These are phyloP conservation scores for Bipolaris gigantea DNA, from an alignment of 2,329 filamentous ascomycete species.

Conservation along the genomic window DNA sequence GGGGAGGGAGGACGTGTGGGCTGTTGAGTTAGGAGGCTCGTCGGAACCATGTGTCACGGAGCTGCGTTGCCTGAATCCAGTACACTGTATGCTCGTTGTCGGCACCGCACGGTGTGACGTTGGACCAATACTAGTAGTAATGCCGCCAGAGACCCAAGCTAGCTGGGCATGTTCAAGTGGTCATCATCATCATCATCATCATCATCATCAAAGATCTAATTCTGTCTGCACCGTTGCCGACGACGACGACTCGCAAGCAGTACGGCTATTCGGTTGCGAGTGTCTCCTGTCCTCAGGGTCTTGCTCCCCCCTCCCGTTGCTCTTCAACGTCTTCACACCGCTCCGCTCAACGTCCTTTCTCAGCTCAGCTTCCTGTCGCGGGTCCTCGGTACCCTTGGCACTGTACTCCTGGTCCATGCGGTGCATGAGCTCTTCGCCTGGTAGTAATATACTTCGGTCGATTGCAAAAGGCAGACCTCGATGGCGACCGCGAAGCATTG, in stretches of 20 bases:
- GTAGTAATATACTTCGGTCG: slow-evolving; percentile 36
- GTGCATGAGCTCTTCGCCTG: slow-evolving; percentile 41
- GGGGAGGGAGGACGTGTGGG: background rate
- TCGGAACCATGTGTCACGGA: background rate
- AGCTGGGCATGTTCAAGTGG: background rate
- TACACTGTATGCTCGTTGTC: background rate
- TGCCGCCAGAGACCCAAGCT: background rate
- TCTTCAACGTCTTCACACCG: slow-evolving; percentile 7
- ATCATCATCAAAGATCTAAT: slow-evolving; percentile 5
- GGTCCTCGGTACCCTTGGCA: slow-evolving; percentile 17
- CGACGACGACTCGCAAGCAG: background rate
- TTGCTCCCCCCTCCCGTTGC: slow-evolving; percentile 16
- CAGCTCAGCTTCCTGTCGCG: slow-evolving; percentile 20
- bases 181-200: slow-evolving; percentile 7
- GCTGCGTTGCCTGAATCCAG: background rate
- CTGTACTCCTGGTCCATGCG: slow-evolving; percentile 37
- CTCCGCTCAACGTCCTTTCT: slow-evolving; percentile 20
- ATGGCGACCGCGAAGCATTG: slow-evolving; percentile 53
- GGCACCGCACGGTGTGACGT: background rate
- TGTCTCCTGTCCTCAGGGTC: slow-evolving; percentile 13
- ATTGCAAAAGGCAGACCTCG: slow-evolving; percentile 36
- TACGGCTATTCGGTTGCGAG: slow-evolving; percentile 2
- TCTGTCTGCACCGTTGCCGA: background rate
- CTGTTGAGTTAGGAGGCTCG: background rate
- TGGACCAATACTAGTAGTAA: slow-evolving; percentile 6